Base-by-base conservation (phyloP, 352 stramenopile species). In the Aphanomyces stellatus region DNA sequence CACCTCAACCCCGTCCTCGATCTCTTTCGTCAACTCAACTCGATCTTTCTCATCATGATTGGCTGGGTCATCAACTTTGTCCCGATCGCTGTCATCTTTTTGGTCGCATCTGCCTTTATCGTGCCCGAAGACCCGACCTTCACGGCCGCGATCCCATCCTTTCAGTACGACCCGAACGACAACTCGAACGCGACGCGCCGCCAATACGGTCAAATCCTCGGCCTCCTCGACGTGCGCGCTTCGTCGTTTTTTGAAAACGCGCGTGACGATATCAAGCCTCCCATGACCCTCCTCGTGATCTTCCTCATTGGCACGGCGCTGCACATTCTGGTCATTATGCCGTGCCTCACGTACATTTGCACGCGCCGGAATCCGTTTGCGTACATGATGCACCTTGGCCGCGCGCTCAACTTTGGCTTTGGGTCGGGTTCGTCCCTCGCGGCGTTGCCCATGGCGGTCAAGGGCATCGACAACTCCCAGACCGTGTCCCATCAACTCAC, bases 21-120 rank as follows among this genome's bases (percentile, higher is more conserved):
- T 57, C 88, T 93, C 69, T 77, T 91, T 17, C 73, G 82, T 15
- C 80, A 93, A 33, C 71, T 91, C 25, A 90, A 93, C 65, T 79
- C 88, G 69, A 85, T 81, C 55, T 79, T 93, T 34, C 74, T 90
- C 43, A 79, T 79, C 53, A 93, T 91, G 80, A 74, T 77, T 27
- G 76, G 87, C 53, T 88, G 75, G 76, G 75, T 91, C 40, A 77
- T 91, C 41, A 74, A 73, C 65, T 89, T 90, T 72, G 90, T 84
- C 49, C 85, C 85, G 2, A 63, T 87, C 31, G 85, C 82, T 2
- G 79, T 93, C 43, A 66, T 91, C 4, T 88, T 79, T 69, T 69
- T 93, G 13, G 74, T 91, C 28, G 77, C 79, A 5, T 82, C 81
- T 0, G 87, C 82, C 7, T 79, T 93, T 31, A 4, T 56, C 10